Conservation (phyloP, 179 eudicot genomes). For the Drosera spatulata region DNA sequence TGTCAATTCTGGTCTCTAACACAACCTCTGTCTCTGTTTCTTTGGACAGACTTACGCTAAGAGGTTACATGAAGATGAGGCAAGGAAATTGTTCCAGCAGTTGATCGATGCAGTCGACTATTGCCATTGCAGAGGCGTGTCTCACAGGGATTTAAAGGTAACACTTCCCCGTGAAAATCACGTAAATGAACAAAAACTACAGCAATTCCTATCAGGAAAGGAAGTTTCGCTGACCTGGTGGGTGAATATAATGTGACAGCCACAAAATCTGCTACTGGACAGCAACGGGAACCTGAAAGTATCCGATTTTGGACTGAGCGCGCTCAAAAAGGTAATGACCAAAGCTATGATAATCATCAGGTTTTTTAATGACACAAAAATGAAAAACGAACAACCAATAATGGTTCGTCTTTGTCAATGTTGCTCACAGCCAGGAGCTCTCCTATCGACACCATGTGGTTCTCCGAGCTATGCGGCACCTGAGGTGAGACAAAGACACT, state of each 20-base stretch:
- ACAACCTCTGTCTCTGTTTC: background rate
- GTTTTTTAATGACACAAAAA: background rate
- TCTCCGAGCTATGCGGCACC: constrained; percentile 88
- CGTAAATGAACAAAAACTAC: background rate
- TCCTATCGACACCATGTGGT: constrained; percentile 71
- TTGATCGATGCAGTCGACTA: constrained; percentile 75
- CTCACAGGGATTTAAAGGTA: constrained; percentile 78
- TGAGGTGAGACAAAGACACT: constrained; percentile 35
- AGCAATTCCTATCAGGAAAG: background rate
- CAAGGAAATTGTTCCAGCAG: constrained; percentile 66
- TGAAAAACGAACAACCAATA: background rate
- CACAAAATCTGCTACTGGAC: constrained; percentile 70
- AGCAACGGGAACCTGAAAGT: constrained; percentile 57
- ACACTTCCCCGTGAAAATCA: background rate
- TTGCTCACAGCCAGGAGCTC: constrained; percentile 48
- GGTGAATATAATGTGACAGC: constrained; percentile 21
- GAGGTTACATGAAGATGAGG: constrained; percentile 30
- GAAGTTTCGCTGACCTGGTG: background rate
- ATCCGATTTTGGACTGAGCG: constrained; percentile 81
- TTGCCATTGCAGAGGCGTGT: constrained; percentile 75
- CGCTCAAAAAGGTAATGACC: constrained; percentile 22
- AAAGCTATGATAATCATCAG: background rate
- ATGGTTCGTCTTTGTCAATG: background rate
- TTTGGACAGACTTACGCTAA: constrained; percentile 22
- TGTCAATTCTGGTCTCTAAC: background rate